Percentiles rank a stretch among this genome's conserved stretches.
Conservation (phyloP, 2,329 filamentous ascomycete genomes). For the Xylariaceae sp. region DNA sequence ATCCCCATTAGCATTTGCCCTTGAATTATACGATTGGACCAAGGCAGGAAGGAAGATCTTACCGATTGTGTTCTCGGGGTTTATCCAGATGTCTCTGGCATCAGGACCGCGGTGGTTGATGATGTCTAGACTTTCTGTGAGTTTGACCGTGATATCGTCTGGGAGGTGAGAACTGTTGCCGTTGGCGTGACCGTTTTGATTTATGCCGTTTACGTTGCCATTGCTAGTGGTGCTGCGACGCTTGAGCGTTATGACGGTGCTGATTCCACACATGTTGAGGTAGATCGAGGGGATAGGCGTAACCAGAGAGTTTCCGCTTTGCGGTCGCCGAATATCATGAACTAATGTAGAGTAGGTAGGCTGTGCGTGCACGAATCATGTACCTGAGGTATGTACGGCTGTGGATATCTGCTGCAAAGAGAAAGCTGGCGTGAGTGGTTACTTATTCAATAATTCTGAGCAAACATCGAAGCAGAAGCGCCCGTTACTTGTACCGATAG, state of each 20-base stretch:
- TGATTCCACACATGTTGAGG: conserved; percentile 7
- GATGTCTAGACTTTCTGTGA: conserved; percentile 1
- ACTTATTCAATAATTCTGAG: too few species aligned
- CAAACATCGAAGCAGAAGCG: too few species aligned
- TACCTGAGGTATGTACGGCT: too few species aligned
- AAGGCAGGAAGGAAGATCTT: too few species aligned
- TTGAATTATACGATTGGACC: background rate
- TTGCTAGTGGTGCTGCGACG: background rate
- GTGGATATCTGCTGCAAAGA: too few species aligned
- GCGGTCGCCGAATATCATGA: too few species aligned
- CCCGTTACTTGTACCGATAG: too few species aligned
- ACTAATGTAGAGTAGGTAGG: too few species aligned
- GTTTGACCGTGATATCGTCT: background rate
- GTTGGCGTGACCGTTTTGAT: background rate
- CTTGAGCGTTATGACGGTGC: conserved; percentile 2
- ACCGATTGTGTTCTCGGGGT: conserved; percentile 3
- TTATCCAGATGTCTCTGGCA: conserved; percentile 5
- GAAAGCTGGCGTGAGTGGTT: too few species aligned
- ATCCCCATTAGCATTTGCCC: background rate
- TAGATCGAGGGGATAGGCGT: background rate
- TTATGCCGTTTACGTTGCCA: background rate
- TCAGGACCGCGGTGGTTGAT: conserved; percentile 6
- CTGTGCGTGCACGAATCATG: too few species aligned
- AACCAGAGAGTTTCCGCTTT: too few species aligned
- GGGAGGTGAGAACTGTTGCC: background rate